Base-by-base conservation (phyloP, 1,284 basidiomycete species). In the Mycena citricolor region DNA sequence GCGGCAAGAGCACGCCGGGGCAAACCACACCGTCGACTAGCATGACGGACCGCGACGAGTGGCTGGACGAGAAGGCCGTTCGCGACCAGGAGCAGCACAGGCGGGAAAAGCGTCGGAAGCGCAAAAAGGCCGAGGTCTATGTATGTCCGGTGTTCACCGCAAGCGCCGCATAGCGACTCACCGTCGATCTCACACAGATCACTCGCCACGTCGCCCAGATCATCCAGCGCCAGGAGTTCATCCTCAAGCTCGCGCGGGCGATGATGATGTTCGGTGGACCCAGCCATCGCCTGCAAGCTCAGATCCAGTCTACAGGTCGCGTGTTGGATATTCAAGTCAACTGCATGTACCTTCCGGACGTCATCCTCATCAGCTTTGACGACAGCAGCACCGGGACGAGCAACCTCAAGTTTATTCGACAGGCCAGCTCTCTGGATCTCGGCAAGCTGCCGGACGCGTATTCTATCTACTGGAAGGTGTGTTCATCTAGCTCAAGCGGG, bases 201-300 rank as follows among this genome's bases (percentile, higher is more conserved):
- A 93, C 92, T 28, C 86, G 86, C 56, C 92, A 94, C 59, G 87
- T 94, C 16, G 91, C 91, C 2, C 84, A 87, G 45, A 86, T 94
- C 53, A 73, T 94, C 35, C 81, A 86, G 57, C 77, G 94, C 14
- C 91, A 95, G 62, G 87, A 94, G 54, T 95, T 95, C 67, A 74
- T 97, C 47, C 70, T 94, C 62, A 95, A 95, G 70, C 78, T 95
- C 29, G 79, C 87, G 13, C 79, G 92, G 33, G 84, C 90, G 7
- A 79, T 97, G 72, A 94, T 95, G 90, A 94, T 94, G 90, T 95
- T 94, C 55, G 91, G 91, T 29, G 89, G 85, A 2, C 92, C 93
- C n/a, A 83, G 85, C 2, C 91, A 95, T 64, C 83, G 92, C 34
- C 76, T 95, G 33, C 89, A 87, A 60, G 79, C 89, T 5, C 92